Evolutionary conservation across 306 rosid genomes (phyloP).

Genomic region (Corylus heterophylla): DNA sequence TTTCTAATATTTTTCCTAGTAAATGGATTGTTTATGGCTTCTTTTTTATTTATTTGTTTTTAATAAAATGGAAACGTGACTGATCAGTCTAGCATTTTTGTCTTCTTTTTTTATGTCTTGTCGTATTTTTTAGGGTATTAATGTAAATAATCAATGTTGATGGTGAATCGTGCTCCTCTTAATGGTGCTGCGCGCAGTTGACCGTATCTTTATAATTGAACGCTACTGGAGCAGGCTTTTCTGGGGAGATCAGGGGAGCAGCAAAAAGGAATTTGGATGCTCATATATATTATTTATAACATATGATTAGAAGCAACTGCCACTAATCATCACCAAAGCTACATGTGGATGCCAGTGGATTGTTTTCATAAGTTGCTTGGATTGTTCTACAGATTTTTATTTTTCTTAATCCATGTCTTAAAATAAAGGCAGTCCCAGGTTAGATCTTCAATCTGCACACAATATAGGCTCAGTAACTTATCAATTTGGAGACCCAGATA

Average conservation of each 20-base stretch:
- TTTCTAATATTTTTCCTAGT: too few species aligned
- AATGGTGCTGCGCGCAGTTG: not conserved
- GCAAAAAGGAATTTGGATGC: not conserved
- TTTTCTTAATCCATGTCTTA: not conserved
- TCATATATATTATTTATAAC: not conserved
- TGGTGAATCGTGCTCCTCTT: not conserved
- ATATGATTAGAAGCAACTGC: too few species aligned
- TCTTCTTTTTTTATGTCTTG: not conserved
- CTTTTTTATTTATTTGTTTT: too few species aligned
- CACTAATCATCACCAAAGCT: too few species aligned
- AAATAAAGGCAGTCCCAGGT: not conserved
- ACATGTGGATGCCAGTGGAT: not conserved
- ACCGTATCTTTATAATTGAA: not conserved
- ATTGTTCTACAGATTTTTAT: not conserved
- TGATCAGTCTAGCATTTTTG: too few species aligned
- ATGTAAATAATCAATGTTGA: too few species aligned
- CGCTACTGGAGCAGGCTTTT: not conserved
- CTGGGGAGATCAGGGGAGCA: not conserved
- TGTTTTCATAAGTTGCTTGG: not conserved
- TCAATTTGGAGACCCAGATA: not conserved
- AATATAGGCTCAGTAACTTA: constrained; percentile 17
- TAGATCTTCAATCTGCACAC: not conserved
- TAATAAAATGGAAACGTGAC: too few species aligned
- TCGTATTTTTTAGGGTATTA: not conserved
- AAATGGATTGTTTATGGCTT: too few species aligned